Percentiles rank a stretch among this genome's conserved stretches.
Evolutionary conservation across 495 filamentous ascomycete species (phyloP).

Genomic region (Thermothielavioides terrestris): DNA sequence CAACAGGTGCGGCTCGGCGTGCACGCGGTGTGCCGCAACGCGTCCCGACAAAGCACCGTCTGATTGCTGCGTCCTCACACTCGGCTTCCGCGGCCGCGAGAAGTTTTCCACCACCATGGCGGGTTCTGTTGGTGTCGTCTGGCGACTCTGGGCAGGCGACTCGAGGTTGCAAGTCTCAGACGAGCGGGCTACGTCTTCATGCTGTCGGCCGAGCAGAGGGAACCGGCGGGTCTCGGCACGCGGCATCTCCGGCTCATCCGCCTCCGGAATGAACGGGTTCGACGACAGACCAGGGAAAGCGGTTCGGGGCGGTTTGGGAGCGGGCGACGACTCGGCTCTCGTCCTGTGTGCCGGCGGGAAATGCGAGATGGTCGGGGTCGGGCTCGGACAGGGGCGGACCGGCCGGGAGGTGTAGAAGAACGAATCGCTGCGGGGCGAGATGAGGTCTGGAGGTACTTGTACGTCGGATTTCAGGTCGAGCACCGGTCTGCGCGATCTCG

Average conservation of each 20-base stretch:
- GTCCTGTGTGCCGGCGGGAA: conserved; percentile 11
- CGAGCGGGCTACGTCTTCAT: conserved; percentile 15
- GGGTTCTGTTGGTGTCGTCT: conserved; percentile 14
- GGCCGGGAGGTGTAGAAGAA: conserved; percentile 18
- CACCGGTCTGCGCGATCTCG: conserved; percentile 12
- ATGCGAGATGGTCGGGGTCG: conserved; percentile 8
- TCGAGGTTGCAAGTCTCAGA: conserved; percentile 20
- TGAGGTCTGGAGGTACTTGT: conserved; percentile 15
- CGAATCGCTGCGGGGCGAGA: conserved; percentile 41
- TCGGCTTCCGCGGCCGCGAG: conserved; percentile 43
- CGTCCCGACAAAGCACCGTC: conserved; percentile 28
- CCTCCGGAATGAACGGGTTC: conserved; percentile 27
- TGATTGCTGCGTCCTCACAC: conserved; percentile 33
- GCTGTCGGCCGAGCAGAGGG: conserved; percentile 16
- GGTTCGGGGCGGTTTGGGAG: conserved; percentile 15
- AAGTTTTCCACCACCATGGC: conserved; percentile 40
- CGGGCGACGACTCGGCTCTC: conserved; percentile 22
- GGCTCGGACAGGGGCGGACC: conserved; percentile 7
- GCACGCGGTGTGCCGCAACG: conserved; percentile 15
- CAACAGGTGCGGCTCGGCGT: conserved; percentile 25
- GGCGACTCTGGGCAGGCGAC: conserved; percentile 17
- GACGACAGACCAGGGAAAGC: conserved; percentile 28
- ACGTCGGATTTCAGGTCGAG: conserved; percentile 10
- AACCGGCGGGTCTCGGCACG: conserved; percentile 16
- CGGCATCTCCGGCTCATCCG: conserved; percentile 6